Conservation (phyloP, 1,139 yeast genomes). For the Blastobotrys petasosporus region DNA sequence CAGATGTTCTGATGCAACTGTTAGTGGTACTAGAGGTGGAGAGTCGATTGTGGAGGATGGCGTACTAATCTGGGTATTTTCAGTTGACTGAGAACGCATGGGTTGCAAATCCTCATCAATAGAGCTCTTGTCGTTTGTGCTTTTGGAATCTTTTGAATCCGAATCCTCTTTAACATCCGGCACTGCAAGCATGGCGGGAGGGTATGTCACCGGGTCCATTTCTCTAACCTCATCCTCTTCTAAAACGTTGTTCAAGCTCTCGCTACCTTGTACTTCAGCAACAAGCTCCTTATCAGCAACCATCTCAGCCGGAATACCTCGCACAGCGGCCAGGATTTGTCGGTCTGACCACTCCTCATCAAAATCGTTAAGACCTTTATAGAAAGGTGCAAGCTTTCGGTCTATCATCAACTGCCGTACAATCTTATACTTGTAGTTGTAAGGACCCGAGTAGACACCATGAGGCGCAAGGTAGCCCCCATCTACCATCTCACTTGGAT, state of each 20-base stretch:
- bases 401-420: slow-evolving; percentile 62
- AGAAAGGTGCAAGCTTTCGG: slow-evolving; percentile 81
- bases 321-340: slow-evolving; percentile 53
- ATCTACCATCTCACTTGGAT: slow-evolving; percentile 41
- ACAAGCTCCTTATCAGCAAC: slow-evolving; percentile 6
- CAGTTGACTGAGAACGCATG: no score
- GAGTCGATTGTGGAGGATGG: no score
- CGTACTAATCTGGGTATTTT: no score
- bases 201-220: no score
- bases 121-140: not conserved
- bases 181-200: not conserved
- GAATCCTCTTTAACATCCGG: not conserved
- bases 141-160: not conserved
- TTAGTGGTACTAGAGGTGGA: no score
- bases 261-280: no score
- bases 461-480: slow-evolving; percentile 63
- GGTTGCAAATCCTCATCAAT: no score
- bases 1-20: no score
- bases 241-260: not conserved
- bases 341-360: slow-evolving; percentile 69
- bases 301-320: slow-evolving; percentile 20
- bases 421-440: slow-evolving; percentile 66
- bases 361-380: slow-evolving; percentile 79
- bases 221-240: not conserved
- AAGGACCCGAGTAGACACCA: slow-evolving; percentile 73